These are phyloP conservation scores for Colletotrichum lupini DNA, from an alignment of 2,329 filamentous ascomycete genomes.

Conservation along the genomic window DNA sequence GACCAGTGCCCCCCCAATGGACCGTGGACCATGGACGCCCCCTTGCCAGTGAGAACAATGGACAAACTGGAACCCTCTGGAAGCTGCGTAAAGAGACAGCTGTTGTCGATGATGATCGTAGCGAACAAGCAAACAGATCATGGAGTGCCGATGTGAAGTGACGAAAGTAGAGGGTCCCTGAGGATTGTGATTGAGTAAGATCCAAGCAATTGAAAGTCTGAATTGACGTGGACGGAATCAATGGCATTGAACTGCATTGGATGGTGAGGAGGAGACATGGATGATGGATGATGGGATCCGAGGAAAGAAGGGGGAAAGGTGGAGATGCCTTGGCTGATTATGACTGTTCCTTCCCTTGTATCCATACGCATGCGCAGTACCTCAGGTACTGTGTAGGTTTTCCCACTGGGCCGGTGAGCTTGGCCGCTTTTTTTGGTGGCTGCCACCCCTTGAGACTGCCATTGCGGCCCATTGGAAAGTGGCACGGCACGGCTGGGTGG, in stretches of 20 bases:
- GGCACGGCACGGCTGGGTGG: neutral
- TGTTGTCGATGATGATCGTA: neutral
- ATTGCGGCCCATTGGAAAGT: neutral
- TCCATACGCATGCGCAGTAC: neutral
- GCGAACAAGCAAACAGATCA: neutral
- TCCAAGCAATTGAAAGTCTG: neutral
- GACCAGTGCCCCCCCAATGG: neutral
- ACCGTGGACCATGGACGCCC: neutral
- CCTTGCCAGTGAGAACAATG: neutral
- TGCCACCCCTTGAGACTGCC: neutral
- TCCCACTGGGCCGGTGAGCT: neutral
- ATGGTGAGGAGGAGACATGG: slow-evolving; percentile 2
- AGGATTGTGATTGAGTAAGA: neutral
- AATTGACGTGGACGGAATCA: neutral
- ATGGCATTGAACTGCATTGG: slow-evolving; percentile 1
- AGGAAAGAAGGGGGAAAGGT: neutral
- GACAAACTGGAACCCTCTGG: neutral
- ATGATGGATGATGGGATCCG: neutral
- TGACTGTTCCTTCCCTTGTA: slow-evolving; percentile 15
- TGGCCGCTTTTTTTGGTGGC: neutral
- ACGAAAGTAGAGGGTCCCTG: neutral
- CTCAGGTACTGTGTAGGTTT: too few species aligned
- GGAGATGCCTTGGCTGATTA: slow-evolving; percentile 20
- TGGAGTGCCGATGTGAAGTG: neutral
- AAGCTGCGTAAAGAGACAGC: neutral